Conservation (phyloP, 1,139 yeast species). For the Debaryomyces sp. region DNA sequence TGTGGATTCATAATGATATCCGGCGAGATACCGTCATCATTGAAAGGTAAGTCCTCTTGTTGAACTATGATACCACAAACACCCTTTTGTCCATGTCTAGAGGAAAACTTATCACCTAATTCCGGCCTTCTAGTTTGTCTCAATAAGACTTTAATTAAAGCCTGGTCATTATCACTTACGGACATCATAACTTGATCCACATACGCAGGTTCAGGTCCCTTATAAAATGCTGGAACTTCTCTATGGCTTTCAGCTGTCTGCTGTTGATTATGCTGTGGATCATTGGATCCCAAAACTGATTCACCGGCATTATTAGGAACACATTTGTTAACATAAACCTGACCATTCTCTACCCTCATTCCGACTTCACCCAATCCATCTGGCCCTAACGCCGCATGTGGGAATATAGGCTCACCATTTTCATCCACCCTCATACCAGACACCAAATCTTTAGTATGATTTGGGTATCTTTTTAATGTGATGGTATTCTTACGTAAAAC, state of each 20-base stretch:
- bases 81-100: conserved; percentile 98
- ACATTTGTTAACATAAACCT: conserved; percentile 88
- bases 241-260: conserved; percentile 61
- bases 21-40: conserved; percentile 86
- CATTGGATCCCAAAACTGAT: conserved; percentile 55
- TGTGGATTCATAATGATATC: conserved; percentile 99
- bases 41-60: conserved; percentile 95
- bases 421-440: conserved; percentile 91
- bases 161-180: conserved; percentile 92
- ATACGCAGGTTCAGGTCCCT: conserved; percentile 94
- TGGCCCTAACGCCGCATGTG: conserved; percentile 84
- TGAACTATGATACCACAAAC: conserved; percentile 97
- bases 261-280: conserved; percentile 18
- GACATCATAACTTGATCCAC: conserved; percentile 98
- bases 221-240: conserved; percentile 88
- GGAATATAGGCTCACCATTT: conserved; percentile 77
- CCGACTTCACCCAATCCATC: conserved; percentile 99
- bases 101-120: conserved; percentile 94
- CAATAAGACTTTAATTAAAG: conserved; percentile 84
- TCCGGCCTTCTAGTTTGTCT: conserved; percentile 98
- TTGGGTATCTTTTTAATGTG: conserved; percentile 85
- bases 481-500: conserved; percentile 93
- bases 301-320: conserved; percentile 90
- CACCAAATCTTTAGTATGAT: conserved; percentile 88
- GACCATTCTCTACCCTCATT: conserved; percentile 85